These are phyloP conservation scores for Myxozyma nipponensis DNA, from an alignment of 805 yeast species.

Conservation along the genomic window DNA sequence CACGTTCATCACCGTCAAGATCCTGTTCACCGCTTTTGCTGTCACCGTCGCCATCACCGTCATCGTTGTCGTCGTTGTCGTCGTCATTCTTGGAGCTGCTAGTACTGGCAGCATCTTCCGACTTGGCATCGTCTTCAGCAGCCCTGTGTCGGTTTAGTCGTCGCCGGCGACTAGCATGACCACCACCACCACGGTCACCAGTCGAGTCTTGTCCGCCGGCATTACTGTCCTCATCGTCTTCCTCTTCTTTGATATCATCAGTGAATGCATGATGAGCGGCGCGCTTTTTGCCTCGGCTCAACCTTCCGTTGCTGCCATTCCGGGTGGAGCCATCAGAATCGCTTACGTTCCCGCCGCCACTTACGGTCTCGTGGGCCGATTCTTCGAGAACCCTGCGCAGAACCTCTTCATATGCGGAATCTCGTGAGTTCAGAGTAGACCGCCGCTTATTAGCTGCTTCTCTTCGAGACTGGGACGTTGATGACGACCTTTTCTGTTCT, in stretches of 20 bases:
- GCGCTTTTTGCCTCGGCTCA: constrained; percentile 23
- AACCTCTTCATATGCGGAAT: constrained; percentile 37
- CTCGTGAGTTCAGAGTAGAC: constrained; percentile 36
- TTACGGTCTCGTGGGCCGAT: constrained; percentile 35
- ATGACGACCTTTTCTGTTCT: not conserved
- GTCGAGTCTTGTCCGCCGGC: too few relatives aligned
- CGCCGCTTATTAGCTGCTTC: constrained; percentile 31
- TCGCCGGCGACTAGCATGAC: constrained; percentile 1
- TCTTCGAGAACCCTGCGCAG: constrained; percentile 43
- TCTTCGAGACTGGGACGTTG: constrained; percentile 1
- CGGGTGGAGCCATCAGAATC: constrained; percentile 4
- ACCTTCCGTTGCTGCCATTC: not conserved
- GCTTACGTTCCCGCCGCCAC: not conserved
- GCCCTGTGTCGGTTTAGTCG: not conserved
- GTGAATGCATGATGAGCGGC: constrained; percentile 16
- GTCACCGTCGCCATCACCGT: constrained; percentile 1
- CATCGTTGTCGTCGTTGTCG: not conserved
- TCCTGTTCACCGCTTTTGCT: not conserved
- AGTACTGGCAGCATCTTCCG: not conserved
- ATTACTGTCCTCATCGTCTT: constrained; percentile 6
- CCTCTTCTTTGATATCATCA: constrained; percentile 26
- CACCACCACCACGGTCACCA: not conserved
- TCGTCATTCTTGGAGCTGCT: constrained; percentile 4
- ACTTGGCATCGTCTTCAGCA: constrained; percentile 1
- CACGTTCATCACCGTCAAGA: not conserved